A percentile compares a stretch with the other conserved stretches of the same genome.
Conservation (phyloP, 768 basidiomycete genomes). For the Sarcodon sp. region DNA sequence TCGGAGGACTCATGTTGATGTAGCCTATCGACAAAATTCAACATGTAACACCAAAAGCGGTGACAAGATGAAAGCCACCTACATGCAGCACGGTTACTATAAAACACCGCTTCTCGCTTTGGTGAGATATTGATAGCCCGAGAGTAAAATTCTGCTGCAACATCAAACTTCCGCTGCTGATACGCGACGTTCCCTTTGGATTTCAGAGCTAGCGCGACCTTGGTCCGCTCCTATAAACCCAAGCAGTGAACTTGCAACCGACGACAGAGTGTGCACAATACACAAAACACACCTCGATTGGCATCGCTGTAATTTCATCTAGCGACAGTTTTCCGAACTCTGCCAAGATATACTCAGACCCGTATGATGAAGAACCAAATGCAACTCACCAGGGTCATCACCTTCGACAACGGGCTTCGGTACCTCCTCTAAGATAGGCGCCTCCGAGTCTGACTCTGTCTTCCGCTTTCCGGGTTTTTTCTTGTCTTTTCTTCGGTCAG, state of each 20-base stretch:
- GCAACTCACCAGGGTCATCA: conserved; percentile 9
- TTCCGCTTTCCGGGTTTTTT: conserved; percentile 44
- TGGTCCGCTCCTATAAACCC: conserved; percentile 42
- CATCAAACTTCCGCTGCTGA: conserved; percentile 41
- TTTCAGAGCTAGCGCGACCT: conserved; percentile 53
- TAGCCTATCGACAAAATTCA: conserved; percentile 41
- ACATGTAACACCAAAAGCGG: not conserved
- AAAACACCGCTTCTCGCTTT: conserved; percentile 84
- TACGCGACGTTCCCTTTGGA: conserved; percentile 63
- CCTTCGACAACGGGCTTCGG: conserved; percentile 23
- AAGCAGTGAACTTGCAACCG: not conserved
- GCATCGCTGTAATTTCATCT: conserved; percentile 44
- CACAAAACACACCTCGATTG: conserved; percentile 34
- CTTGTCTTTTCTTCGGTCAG: conserved; percentile 31
- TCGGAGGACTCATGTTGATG: conserved; percentile 80
- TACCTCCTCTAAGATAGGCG: conserved; percentile 73
- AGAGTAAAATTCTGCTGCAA: conserved; percentile 57
- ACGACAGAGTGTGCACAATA: not conserved
- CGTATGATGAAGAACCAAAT: not conserved
- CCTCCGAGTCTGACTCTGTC: conserved; percentile 42
- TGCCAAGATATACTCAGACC: conserved; percentile 10
- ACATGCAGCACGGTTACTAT: conserved; percentile 97
- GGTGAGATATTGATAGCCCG: conserved; percentile 64
- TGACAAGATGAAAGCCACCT: conserved; percentile 13
- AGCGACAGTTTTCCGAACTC: conserved; percentile 31